A percentile compares a stretch with the other conserved stretches of the same genome.
Conservation (phyloP, 495 filamentous ascomycete species). For the Coniosporium apollinis region DNA sequence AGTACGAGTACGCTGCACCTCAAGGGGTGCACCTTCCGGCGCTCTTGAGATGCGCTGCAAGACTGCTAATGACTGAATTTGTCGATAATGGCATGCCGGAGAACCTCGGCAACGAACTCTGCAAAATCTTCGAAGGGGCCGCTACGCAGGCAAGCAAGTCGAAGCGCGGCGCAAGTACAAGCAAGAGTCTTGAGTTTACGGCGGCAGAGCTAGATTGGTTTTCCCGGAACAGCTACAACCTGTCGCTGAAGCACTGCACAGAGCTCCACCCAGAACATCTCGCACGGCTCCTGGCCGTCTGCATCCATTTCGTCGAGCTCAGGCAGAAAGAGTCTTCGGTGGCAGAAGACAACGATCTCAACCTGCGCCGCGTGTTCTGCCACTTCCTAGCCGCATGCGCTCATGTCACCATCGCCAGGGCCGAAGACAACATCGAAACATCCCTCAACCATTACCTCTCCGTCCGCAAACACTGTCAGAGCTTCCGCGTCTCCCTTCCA, state of each 20-base stretch:
- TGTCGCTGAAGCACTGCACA: slow-evolving; percentile 43
- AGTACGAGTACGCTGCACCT: slow-evolving; percentile 32
- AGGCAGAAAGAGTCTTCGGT: slow-evolving; percentile 35
- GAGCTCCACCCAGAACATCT: slow-evolving; percentile 35
- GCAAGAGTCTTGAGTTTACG: slow-evolving; percentile 30
- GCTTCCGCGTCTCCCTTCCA: slow-evolving; percentile 37
- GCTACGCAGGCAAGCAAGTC: slow-evolving; percentile 26
- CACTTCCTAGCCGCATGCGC: slow-evolving; percentile 50
- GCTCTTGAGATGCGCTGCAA: slow-evolving; percentile 37
- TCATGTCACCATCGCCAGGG: slow-evolving; percentile 42
- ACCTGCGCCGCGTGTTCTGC: slow-evolving; percentile 45
- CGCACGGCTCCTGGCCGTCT: slow-evolving; percentile 40
- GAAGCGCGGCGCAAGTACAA: slow-evolving; percentile 16
- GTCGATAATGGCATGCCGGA: too few species aligned
- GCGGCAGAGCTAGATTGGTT: slow-evolving; percentile 64
- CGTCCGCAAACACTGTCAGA: slow-evolving; percentile 36
- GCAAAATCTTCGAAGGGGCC: slow-evolving; percentile 43
- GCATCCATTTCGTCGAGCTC: slow-evolving; percentile 43
- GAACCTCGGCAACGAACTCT: too few species aligned
- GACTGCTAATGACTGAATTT: slow-evolving; percentile 39
- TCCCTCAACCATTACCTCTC: slow-evolving; percentile 39
- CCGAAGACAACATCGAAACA: slow-evolving; percentile 42
- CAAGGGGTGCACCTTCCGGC: slow-evolving; percentile 47
- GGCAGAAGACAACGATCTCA: slow-evolving; percentile 30
- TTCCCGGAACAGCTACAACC: slow-evolving; percentile 58